These are phyloP conservation scores for Geosiphon pyriformis DNA, from an alignment of 192 early-diverging fungal genomes.

Conservation along the genomic window DNA sequence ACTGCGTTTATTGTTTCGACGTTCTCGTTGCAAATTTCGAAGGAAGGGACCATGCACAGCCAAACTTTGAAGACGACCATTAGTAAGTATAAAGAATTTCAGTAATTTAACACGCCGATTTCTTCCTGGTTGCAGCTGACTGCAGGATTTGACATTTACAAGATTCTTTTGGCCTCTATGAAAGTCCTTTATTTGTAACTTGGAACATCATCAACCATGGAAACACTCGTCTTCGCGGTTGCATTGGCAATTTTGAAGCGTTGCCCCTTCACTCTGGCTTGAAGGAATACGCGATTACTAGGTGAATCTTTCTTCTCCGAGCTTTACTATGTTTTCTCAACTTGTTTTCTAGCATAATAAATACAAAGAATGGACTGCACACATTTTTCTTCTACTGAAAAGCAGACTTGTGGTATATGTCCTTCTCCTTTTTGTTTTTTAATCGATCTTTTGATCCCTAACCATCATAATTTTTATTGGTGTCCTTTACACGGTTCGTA, in stretches of 20 bases:
- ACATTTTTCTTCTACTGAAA: background rate
- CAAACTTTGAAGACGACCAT: conserved; percentile 50
- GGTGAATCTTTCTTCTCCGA: conserved; percentile 34
- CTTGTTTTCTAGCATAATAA: background rate
- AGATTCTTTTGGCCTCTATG: background rate
- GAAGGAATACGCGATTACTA: conserved; percentile 74
- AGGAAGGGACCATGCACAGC: conserved; percentile 29
- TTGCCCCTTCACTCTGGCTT: conserved; percentile 65
- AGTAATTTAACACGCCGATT: too few species aligned
- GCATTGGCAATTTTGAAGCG: conserved; percentile 87
- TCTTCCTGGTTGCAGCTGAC: background rate
- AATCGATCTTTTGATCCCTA: too few species aligned
- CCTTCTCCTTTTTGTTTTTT: background rate
- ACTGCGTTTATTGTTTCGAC: conserved; percentile 82
- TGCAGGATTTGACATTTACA: too few species aligned
- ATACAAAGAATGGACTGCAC: too few species aligned
- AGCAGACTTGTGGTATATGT: background rate
- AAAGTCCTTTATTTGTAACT: conserved; percentile 79
- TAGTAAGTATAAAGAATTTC: conserved; percentile 62
- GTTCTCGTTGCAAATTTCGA: conserved; percentile 61
- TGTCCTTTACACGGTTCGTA: too few species aligned
- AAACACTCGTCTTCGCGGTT: conserved; percentile 68
- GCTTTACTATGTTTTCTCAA: background rate
- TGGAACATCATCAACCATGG: conserved; percentile 55
- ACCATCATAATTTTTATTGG: too few species aligned